Base-by-base conservation (phyloP, 2,329 filamentous ascomycete species). In the Huntiella savannae region DNA sequence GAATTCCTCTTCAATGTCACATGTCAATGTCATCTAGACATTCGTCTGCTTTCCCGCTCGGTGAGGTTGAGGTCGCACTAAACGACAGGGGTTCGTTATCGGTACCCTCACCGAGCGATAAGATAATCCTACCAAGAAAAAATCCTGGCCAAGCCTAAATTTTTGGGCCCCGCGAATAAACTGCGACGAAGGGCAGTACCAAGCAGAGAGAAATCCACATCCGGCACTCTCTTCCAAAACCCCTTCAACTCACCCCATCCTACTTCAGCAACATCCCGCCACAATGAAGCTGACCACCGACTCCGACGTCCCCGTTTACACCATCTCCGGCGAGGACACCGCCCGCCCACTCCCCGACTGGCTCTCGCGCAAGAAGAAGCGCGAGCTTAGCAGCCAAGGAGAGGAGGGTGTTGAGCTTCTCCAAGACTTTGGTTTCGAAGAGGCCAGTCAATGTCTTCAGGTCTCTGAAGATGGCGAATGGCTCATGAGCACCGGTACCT, bases 391-490 rank as follows among this genome's bases (percentile, higher is more conserved):
- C 63, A 78, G 88, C 54, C 88, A 96, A 58, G 71, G 82, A 50
- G 88, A 95, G 59, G 96, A 88, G 60, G 81, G 91, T 53, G 79
- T 98, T 55, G 91, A 98, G 62, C 70, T 98, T 48, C 72, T 98
- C 34, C 91, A 98, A 57, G 91, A 98, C 59, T 98, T 98, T 61
- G 87, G 92, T 58, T 96, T 98, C 56, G 87, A 95, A 56, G 87
- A 94, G 63, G 88, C 92, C 36, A 94, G 86, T 58, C 76, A 79
- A 54, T 95, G 88, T 32, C 76, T 98, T 52, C 75, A 85, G 43
- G 75, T 91, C 52, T 94, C 84, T 55, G 87, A 94, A 49, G 91
- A 98, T 73, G 88, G 88, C 42, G 80, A 96, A 59, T 98, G 91
- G 87, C 77, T 91, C 36, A 91, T 95, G 83, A 92, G 83, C 56